phyloP scores from a whole-genome alignment of 192 early-diverging fungal genomes.

The Mortierella claussenii region DNA sequence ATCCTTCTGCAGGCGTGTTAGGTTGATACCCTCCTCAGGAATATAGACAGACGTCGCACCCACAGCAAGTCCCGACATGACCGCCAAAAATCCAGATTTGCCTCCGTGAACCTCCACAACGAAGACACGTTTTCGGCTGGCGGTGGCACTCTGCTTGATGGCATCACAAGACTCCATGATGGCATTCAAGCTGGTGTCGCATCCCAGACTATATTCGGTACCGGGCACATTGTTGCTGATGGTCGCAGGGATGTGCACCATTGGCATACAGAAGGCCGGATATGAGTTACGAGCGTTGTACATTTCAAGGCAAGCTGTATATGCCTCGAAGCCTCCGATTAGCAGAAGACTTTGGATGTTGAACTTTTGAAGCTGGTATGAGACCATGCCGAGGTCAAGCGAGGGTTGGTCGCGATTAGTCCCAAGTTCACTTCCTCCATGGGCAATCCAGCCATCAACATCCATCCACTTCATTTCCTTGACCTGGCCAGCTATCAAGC shows the following conservation, averaged over 20 bases:
- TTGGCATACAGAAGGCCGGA: constrained; percentile 95
- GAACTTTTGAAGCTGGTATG: constrained; percentile 92
- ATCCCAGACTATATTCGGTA: constrained; percentile 93
- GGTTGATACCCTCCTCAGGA: constrained; percentile 89
- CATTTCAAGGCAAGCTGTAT: constrained; percentile 79
- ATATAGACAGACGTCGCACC: constrained; percentile 95
- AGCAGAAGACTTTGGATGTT: constrained; percentile 91
- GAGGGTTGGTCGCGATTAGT: constrained; percentile 93
- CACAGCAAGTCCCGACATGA: constrained; percentile 83
- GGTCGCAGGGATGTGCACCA: constrained; percentile 92
- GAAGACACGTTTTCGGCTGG: constrained; percentile 92
- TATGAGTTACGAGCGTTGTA: constrained; percentile 78
- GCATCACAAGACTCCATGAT: constrained; percentile 92
- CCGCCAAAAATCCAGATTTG: constrained; percentile 92
- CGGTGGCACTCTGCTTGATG: constrained; percentile 92
- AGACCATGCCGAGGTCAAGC: constrained; percentile 86
- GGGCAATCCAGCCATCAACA: constrained; percentile 91
- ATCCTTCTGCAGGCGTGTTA: constrained; percentile 86
- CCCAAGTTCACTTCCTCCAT: constrained; percentile 93
- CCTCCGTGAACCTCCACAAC: constrained; percentile 98
- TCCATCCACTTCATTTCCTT: constrained; percentile 83
- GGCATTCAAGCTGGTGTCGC: constrained; percentile 95
- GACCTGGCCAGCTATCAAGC: constrained; percentile 86
- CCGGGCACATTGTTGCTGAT: constrained; percentile 98
- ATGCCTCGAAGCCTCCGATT: constrained; percentile 98